Evolutionary conservation across 163 green algal species (phyloP), one percentile per base, ranked within the genome.

Genomic region (Chlorella variabilis): DNA sequence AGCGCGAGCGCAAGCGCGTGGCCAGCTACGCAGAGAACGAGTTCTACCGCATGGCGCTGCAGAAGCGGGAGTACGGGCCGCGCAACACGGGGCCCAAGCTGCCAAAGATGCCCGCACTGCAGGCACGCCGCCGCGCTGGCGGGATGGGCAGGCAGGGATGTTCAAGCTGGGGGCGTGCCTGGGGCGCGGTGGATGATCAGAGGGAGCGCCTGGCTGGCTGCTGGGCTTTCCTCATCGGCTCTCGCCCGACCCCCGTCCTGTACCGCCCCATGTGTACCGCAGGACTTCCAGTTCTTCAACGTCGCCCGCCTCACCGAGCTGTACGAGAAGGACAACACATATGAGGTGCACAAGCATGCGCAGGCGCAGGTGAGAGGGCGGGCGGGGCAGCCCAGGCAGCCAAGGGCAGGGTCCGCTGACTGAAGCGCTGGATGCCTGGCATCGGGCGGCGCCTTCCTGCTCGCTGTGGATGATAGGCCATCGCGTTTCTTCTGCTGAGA

Each of bases 271-370:
- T 34, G 6, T 21, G 34, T 58, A 2, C 54, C 23, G 73, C 75
- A 94, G 75, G 97, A 99, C 86, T 99, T 98, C 89, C 97, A 99
- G 90, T 99, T 99, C 91, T 99, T 95, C 92, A 91, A 99, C 85
- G 86, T 84, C 21, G 49, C 75, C 58, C 90, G 95, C 58, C 83
- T 96, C 9, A 93, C 90, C 27, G 92, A 96, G 89, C 89, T 99
- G 42, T 98, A 95, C 80, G 94, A 98, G 71, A 97, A 96, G 91
- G 94, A 99, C 88, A 82, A 96, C 70, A 78, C 79, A 8, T 85
- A 89, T 62, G 92, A 97, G 85, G 68, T 92, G 80, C 89, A 91
- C 89, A 90, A 91, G 86, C 86, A 94, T 77, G 51, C 87, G 61
- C 84, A 88, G 78, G 78, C 77, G 39, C 83, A 91, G 65, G 49